A percentile compares a stretch with the other conserved stretches of the same genome.
phyloP scores from a whole-genome alignment of 164 flowering plant species.

The Chloranthus sessilifolius region DNA sequence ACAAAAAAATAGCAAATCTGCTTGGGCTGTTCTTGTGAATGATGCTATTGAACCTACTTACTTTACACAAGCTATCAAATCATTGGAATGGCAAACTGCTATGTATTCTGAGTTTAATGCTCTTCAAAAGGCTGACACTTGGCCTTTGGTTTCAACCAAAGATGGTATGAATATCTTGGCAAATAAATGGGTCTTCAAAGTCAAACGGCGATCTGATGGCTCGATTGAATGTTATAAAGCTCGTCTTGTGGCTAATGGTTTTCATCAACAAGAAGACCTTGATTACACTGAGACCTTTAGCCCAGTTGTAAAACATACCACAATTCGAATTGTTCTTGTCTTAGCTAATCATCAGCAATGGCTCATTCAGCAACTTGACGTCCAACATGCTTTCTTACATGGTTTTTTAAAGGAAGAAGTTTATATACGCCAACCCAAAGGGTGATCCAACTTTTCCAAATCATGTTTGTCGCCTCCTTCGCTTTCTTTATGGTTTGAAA shows the following conservation, averaged over 20 bases:
- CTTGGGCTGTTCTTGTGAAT: too few relatives aligned
- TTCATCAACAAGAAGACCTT: conserved; percentile 2
- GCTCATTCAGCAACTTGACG: conserved; percentile 1
- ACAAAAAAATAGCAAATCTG: too few relatives aligned
- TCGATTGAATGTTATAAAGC: background rate
- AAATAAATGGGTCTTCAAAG: background rate
- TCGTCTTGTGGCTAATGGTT: background rate
- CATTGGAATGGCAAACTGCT: background rate
- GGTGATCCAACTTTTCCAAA: background rate
- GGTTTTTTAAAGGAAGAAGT: background rate
- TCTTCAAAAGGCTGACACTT: background rate
- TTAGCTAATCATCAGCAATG: background rate
- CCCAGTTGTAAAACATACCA: background rate
- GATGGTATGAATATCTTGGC: background rate
- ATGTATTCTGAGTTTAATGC: too few relatives aligned
- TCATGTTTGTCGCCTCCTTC: background rate
- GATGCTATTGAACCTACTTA: too few relatives aligned
- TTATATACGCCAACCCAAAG: background rate
- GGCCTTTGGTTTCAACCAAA: background rate
- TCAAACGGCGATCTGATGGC: background rate
- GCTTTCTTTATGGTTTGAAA: background rate
- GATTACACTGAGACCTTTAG: conserved; percentile 2
- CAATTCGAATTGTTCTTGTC: background rate
- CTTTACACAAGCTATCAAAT: too few relatives aligned
- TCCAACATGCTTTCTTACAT: background rate